A percentile compares a stretch with the other conserved stretches of the same genome.
These are phyloP conservation scores for Filosporella fistucella DNA, from an alignment of 495 filamentous ascomycete species.

Conservation along the genomic window DNA sequence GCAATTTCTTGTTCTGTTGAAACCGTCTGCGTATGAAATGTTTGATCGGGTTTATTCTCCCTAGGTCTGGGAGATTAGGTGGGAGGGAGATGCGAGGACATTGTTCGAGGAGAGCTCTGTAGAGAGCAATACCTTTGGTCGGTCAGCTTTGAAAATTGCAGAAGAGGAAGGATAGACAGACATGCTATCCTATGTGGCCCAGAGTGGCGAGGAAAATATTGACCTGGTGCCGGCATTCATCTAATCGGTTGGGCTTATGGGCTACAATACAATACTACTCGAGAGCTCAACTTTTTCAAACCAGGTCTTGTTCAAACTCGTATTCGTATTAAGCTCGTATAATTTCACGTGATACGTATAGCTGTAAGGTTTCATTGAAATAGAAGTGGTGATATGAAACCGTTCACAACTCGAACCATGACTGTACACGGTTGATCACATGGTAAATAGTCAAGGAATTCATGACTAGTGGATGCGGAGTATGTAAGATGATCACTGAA, in stretches of 20 bases:
- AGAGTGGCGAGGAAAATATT: constrained; percentile 16
- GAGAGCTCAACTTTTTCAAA: too few species aligned
- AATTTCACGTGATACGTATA: too few species aligned
- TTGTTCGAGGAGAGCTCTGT: constrained; percentile 22
- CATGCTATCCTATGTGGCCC: constrained; percentile 21
- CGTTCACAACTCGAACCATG: too few species aligned
- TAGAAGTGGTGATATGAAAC: too few species aligned
- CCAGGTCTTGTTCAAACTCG: too few species aligned
- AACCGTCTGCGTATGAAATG: constrained; percentile 51
- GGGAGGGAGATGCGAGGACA: constrained; percentile 16
- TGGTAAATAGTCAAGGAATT: too few species aligned
- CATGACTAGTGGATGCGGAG: too few species aligned
- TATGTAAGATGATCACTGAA: too few species aligned
- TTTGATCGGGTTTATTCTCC: constrained; percentile 26
- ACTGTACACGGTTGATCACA: too few species aligned
- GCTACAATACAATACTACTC: too few species aligned
- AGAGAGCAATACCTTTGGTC: constrained; percentile 22
- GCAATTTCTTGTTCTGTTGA: constrained; percentile 38
- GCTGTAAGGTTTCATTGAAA: too few species aligned
- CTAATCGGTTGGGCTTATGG: constrained; percentile 5
- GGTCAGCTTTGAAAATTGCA: background rate
- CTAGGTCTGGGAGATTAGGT: constrained; percentile 3
- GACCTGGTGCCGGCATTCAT: constrained; percentile 24
- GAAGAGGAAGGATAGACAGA: constrained; percentile 5
- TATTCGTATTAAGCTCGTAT: too few species aligned